Conservation (phyloP, 441 rosid genomes). For the Kokia cookei region DNA sequence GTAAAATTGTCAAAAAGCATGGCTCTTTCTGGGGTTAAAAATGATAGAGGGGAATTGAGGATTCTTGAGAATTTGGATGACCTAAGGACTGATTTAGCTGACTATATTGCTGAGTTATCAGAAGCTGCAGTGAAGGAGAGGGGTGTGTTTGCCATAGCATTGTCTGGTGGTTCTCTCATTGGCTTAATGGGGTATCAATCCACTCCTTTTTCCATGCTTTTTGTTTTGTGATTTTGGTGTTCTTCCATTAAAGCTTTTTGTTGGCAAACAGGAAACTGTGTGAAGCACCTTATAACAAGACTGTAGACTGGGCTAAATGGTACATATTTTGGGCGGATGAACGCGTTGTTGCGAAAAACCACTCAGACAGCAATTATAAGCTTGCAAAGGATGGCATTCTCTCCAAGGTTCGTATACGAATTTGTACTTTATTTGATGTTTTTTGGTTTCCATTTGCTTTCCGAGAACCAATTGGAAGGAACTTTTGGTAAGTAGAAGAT, state of each 20-base stretch:
- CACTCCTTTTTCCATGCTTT: constrained; percentile 10
- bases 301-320: constrained; percentile 89
- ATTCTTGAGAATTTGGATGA: constrained; percentile 74
- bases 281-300: constrained; percentile 78
- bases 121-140: constrained; percentile 84
- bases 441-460: neutral
- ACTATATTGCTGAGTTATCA: constrained; percentile 74
- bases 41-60: constrained; percentile 65
- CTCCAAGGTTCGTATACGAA: constrained; percentile 50
- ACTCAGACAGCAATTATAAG: constrained; percentile 85
- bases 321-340: constrained; percentile 86
- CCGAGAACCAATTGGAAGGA: neutral
- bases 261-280: constrained; percentile 62
- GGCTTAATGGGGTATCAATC: constrained; percentile 62
- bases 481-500: neutral
- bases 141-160: constrained; percentile 73
- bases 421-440: neutral
- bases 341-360: constrained; percentile 73
- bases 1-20: constrained; percentile 30
- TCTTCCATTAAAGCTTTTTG: constrained; percentile 15
- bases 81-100: constrained; percentile 74
- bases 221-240: constrained; percentile 16
- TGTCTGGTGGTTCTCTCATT: constrained; percentile 87
- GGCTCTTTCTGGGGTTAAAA: constrained; percentile 47
- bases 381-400: constrained; percentile 66